phyloP scores from a whole-genome alignment of 2,329 filamentous ascomycete species.

The Aspergillus versicolor region DNA sequence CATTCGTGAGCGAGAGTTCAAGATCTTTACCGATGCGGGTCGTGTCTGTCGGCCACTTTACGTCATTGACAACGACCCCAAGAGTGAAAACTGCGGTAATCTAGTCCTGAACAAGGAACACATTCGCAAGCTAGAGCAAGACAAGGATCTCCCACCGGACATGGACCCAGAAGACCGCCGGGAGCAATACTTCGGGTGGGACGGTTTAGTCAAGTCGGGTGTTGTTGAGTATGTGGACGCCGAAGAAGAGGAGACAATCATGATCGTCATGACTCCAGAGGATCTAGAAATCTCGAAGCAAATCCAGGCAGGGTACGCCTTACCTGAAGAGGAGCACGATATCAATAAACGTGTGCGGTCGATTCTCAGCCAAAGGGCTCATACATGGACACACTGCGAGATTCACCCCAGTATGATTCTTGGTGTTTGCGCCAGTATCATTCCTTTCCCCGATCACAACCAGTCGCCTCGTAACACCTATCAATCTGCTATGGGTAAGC shows the following conservation, averaged over 20 bases:
- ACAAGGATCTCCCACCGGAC: slow-evolving; percentile 64
- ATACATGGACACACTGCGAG: slow-evolving; percentile 97
- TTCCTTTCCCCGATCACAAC: slow-evolving; percentile 99
- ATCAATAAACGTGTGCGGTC: slow-evolving; percentile 86
- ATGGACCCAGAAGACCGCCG: slow-evolving; percentile 58
- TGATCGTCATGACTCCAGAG: slow-evolving; percentile 99
- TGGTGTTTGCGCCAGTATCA: slow-evolving; percentile 97
- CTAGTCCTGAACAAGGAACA: slow-evolving; percentile 84
- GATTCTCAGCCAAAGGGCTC: slow-evolving; percentile 79
- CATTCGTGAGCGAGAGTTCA: slow-evolving; percentile 96
- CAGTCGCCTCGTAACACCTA: slow-evolving; percentile 98
- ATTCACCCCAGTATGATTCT: slow-evolving; percentile 99
- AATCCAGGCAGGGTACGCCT: slow-evolving; percentile 63
- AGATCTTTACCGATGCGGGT: slow-evolving; percentile 96
- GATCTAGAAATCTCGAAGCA: slow-evolving; percentile 78
- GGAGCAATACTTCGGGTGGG: slow-evolving; percentile 75
- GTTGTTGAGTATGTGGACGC: slow-evolving; percentile 96
- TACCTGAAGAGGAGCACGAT: slow-evolving; percentile 65
- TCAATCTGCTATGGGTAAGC: slow-evolving; percentile 99
- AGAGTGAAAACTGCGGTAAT: slow-evolving; percentile 71
- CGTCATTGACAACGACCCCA: slow-evolving; percentile 81
- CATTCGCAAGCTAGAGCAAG: slow-evolving; percentile 71
- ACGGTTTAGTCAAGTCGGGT: slow-evolving; percentile 77
- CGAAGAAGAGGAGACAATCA: slow-evolving; percentile 96
- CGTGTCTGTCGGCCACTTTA: slow-evolving; percentile 92